Conservation (phyloP, 306 rosid species). For the Citrullus colocynthis region DNA sequence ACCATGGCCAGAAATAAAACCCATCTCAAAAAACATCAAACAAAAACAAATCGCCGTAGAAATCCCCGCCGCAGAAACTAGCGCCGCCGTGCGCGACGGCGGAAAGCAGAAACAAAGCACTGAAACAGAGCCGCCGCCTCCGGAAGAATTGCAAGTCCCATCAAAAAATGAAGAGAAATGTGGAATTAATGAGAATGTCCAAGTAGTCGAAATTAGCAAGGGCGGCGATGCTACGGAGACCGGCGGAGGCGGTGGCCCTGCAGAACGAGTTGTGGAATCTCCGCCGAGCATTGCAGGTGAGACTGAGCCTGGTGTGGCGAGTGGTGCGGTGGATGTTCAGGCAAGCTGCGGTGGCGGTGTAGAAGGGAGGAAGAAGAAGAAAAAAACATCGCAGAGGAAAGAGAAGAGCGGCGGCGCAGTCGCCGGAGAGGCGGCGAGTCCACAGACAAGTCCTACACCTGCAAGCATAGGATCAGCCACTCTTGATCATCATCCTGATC, state of each 20-base stretch:
- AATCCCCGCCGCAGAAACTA: constrained; percentile 22
- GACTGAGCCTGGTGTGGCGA: neutral
- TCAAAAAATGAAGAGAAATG: constrained; percentile 14
- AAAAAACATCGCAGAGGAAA: constrained; percentile 28
- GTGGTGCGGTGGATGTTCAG: neutral
- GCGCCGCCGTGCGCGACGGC: constrained; percentile 20
- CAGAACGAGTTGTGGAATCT: constrained; percentile 18
- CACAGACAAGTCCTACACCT: constrained; percentile 12
- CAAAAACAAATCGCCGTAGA: constrained; percentile 31
- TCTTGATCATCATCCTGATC: constrained; percentile 6
- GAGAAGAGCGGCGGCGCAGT: constrained; percentile 7
- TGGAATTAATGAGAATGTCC: neutral
- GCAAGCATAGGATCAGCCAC: constrained; percentile 19
- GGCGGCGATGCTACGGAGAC: constrained; percentile 14
- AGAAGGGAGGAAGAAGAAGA: constrained; percentile 34
- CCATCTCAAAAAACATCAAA: constrained; percentile 14
- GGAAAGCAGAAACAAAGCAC: constrained; percentile 20
- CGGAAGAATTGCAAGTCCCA: constrained; percentile 19
- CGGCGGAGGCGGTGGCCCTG: neutral
- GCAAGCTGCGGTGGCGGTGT: constrained; percentile 9
- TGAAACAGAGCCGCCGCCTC: constrained; percentile 16
- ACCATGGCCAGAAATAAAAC: constrained; percentile 53
- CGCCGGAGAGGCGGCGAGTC: neutral
- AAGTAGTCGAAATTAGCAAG: constrained; percentile 7
- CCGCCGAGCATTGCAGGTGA: constrained; percentile 15